A percentile compares a stretch with the other conserved stretches of the same genome.
Conservation (phyloP, 768 basidiomycete species). For the Russula sp. region DNA sequence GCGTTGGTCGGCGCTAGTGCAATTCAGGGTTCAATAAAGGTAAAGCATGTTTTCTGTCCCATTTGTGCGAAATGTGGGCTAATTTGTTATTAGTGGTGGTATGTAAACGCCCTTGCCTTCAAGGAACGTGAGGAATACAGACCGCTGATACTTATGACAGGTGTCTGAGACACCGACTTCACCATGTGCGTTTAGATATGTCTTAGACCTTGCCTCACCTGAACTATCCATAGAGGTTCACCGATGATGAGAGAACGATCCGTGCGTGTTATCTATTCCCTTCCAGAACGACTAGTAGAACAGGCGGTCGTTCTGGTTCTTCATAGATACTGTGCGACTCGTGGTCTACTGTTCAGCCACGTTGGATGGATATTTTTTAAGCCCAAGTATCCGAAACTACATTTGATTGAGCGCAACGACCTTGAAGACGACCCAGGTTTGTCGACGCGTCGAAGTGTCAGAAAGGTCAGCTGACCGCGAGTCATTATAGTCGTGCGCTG, state of each 20-base stretch:
- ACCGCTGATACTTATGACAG: slow-evolving; percentile 57
- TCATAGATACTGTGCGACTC: slow-evolving; percentile 65
- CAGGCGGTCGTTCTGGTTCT: neutral
- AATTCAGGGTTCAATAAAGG: slow-evolving; percentile 80
- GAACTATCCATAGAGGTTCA: slow-evolving; percentile 52
- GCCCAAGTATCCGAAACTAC: slow-evolving; percentile 59
- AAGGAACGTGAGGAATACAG: neutral
- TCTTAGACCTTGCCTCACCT: neutral
- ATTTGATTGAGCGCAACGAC: slow-evolving; percentile 63
- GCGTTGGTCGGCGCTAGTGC: slow-evolving; percentile 68
- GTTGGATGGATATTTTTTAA: slow-evolving; percentile 88
- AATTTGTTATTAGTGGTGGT: slow-evolving; percentile 28
- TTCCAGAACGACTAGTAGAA: neutral
- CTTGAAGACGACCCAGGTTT: slow-evolving; percentile 65
- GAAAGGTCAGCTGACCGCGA: slow-evolving; percentile 6
- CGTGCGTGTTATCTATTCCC: slow-evolving; percentile 42
- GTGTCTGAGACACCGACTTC: slow-evolving; percentile 71
- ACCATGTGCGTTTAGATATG: slow-evolving; percentile 51
- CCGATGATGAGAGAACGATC: slow-evolving; percentile 68
- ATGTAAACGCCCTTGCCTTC: neutral
- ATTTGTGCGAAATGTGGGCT: neutral
- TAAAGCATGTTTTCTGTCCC: slow-evolving; percentile 31
- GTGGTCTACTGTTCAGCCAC: slow-evolving; percentile 71
- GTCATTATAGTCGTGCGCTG: slow-evolving; percentile 57
- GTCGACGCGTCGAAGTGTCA: slow-evolving; percentile 27